These are phyloP conservation scores for Pleurotus tuoliensis DNA, from an alignment of 768 basidiomycete genomes.

Conservation along the genomic window DNA sequence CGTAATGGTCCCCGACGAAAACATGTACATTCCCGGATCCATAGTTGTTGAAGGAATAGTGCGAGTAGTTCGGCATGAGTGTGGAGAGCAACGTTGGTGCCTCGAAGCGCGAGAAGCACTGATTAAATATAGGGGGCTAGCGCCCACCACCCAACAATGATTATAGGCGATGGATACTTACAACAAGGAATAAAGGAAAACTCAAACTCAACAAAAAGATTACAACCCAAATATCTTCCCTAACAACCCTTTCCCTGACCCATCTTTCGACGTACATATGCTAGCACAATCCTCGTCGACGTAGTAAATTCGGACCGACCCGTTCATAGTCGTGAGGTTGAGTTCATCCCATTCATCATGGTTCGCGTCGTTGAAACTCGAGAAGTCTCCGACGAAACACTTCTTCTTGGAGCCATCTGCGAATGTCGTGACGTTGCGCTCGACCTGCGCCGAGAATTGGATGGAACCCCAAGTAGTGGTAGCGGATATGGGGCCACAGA, in stretches of 20 bases:
- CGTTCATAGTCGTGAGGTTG: conserved; percentile 29
- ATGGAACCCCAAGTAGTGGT: conserved; percentile 26
- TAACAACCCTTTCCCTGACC: background rate
- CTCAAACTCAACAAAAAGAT: background rate
- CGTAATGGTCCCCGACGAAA: no score
- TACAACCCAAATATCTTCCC: background rate
- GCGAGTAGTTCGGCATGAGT: no score
- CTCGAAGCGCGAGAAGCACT: no score
- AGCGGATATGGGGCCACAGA: conserved; percentile 33
- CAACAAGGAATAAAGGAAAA: no score
- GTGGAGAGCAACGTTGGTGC: no score
- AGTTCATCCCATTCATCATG: conserved; percentile 38
- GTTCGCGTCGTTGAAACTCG: conserved; percentile 19
- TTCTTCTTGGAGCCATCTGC: conserved; percentile 28
- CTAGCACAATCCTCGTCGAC: conserved; percentile 23
- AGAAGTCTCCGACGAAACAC: conserved; percentile 41
- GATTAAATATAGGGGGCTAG: no score
- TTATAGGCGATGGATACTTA: no score
- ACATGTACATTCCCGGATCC: no score
- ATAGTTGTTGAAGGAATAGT: no score
- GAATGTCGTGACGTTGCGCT: conserved; percentile 25
- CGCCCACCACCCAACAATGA: no score
- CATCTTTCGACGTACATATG: background rate
- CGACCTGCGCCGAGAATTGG: conserved; percentile 25
- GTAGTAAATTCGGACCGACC: conserved; percentile 32